Percentiles rank a stretch among this genome's conserved stretches.
Evolutionary conservation across 2,329 filamentous ascomycete genomes (phyloP).

Genomic region (Onygenales sp.): DNA sequence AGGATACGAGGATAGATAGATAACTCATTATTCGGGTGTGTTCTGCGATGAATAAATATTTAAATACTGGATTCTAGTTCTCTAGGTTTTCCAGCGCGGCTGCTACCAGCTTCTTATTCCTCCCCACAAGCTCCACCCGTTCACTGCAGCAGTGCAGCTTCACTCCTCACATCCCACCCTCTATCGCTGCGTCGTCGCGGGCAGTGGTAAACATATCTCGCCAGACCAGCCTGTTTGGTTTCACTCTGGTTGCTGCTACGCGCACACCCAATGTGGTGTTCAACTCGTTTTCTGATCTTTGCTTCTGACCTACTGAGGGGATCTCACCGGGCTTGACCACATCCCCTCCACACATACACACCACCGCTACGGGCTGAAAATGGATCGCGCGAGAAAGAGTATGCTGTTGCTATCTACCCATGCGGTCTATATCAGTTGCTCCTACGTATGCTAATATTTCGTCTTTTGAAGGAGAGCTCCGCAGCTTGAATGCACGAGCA

Average conservation of each 20-base stretch:
- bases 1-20: too few species aligned
- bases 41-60: too few species aligned
- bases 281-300: slow-evolving; percentile 25
- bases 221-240: not conserved
- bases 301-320: slow-evolving; percentile 27
- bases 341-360: slow-evolving; percentile 9
- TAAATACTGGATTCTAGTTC: too few species aligned
- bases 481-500: slow-evolving; percentile 73
- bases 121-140: too few species aligned
- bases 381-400: slow-evolving; percentile 44
- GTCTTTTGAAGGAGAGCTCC: slow-evolving; percentile 63
- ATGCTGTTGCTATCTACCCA: slow-evolving; percentile 13
- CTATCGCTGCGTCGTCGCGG: too few species aligned
- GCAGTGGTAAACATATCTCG: too few species aligned
- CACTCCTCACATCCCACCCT: too few species aligned
- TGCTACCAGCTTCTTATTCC: too few species aligned
- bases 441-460: slow-evolving; percentile 4
- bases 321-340: slow-evolving; percentile 23
- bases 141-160: too few species aligned
- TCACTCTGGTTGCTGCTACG: not conserved
- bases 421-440: not conserved
- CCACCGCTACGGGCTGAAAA: slow-evolving; percentile 14
- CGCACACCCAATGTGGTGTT: slow-evolving; percentile 27
- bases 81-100: too few species aligned
- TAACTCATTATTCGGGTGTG: too few species aligned